These are phyloP conservation scores for Tetrapyrgos nigripes DNA, from an alignment of 1,284 basidiomycete species.

Conservation along the genomic window DNA sequence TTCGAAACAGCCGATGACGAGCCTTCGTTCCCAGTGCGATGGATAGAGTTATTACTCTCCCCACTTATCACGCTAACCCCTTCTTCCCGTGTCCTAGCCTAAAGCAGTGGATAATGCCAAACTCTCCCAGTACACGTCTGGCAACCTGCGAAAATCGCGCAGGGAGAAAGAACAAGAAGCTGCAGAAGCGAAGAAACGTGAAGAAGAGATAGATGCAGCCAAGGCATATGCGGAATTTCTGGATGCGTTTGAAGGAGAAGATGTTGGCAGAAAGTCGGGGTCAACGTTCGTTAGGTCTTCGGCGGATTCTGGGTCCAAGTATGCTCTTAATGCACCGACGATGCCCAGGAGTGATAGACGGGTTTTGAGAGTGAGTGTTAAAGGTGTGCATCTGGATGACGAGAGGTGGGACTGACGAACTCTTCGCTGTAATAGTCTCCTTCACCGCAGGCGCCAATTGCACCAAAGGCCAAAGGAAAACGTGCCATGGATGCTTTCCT, in stretches of 20 bases:
- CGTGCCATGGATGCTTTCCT: conserved; percentile 93
- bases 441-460: conserved; percentile 52
- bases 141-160: conserved; percentile 76
- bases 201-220: conserved; percentile 82
- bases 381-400: conserved; percentile 33
- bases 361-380: neutral
- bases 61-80: conserved; percentile 61
- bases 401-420: neutral
- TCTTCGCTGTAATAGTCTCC: conserved; percentile 45
- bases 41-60: conserved; percentile 65
- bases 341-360: conserved; percentile 1
- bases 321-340: conserved; percentile 51
- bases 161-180: conserved; percentile 89
- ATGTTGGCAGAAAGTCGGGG: conserved; percentile 54
- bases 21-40: conserved; percentile 84
- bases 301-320: conserved; percentile 55
- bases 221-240: conserved; percentile 88
- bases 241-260: conserved; percentile 84
- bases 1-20: conserved; percentile 85
- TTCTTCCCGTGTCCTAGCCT: conserved; percentile 60
- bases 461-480: conserved; percentile 83
- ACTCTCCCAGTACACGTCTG: conserved; percentile 76
- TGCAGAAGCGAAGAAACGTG: conserved; percentile 84
- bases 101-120: conserved; percentile 81
- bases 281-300: conserved; percentile 80